These are phyloP conservation scores for Echria macrotheca DNA, from an alignment of 495 filamentous ascomycete species.

Conservation along the genomic window DNA sequence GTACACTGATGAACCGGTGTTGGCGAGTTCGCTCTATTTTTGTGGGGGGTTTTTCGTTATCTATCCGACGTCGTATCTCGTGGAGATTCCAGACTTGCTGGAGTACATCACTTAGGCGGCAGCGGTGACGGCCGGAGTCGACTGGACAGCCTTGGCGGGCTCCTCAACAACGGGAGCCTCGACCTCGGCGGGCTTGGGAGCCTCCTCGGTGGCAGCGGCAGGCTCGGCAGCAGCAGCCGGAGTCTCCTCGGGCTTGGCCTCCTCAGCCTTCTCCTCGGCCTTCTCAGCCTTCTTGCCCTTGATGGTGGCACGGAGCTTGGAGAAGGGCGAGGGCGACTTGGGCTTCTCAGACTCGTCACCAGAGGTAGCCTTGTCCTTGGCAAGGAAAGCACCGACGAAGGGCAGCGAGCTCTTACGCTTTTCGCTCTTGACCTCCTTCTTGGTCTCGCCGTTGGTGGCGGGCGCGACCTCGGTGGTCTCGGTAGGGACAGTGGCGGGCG, in stretches of 20 bases:
- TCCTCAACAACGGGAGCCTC: slow-evolving; percentile 44
- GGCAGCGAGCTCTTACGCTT: slow-evolving; percentile 55
- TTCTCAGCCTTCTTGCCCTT: slow-evolving; percentile 35
- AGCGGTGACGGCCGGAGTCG: slow-evolving; percentile 40
- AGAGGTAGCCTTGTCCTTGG: slow-evolving; percentile 46
- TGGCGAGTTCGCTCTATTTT: slow-evolving; percentile 29
- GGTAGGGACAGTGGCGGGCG: slow-evolving; percentile 39
- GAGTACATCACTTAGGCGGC: slow-evolving; percentile 41
- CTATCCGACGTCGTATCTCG: slow-evolving; percentile 15
- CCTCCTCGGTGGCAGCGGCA: slow-evolving; percentile 34
- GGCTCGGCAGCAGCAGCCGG: slow-evolving; percentile 47
- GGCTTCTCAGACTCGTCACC: slow-evolving; percentile 49
- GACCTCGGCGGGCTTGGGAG: slow-evolving; percentile 38
- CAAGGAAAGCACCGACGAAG: slow-evolving; percentile 43
- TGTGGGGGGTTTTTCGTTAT: slow-evolving; percentile 13
- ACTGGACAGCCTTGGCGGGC: slow-evolving; percentile 35
- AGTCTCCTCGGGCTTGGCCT: slow-evolving; percentile 50
- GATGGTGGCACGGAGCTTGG: slow-evolving; percentile 53
- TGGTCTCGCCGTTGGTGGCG: slow-evolving; percentile 46
- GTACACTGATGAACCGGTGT: slow-evolving; percentile 14
- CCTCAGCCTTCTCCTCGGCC: slow-evolving; percentile 31
- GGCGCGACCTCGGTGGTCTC: slow-evolving; percentile 39
- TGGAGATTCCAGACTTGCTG: slow-evolving; percentile 7
- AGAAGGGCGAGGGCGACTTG: slow-evolving; percentile 49
- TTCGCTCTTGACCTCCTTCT: slow-evolving; percentile 47